A percentile compares a stretch with the other conserved stretches of the same genome.
Conservation (phyloP, 106 monocot species). For the Cymbidium sinense region DNA sequence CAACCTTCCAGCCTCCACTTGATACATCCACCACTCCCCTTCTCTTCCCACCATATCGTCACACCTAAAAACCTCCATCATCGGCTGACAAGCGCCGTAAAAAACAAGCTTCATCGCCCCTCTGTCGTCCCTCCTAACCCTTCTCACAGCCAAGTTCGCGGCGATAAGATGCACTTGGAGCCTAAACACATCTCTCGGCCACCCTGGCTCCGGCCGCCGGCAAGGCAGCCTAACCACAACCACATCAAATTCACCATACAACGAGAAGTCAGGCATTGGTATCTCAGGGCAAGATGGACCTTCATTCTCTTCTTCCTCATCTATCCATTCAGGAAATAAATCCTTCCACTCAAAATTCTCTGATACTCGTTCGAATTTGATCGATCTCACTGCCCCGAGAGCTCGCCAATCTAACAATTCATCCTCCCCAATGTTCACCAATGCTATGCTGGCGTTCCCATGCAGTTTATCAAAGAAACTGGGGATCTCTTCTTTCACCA, state of each 20-base stretch:
- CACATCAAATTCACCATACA: conserved; percentile 47
- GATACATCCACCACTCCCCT: conserved; percentile 77
- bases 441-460: conserved; percentile 18
- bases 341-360: conserved; percentile 57
- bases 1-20: conserved; percentile 38
- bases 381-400: conserved; percentile 5
- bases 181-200: conserved; percentile 55
- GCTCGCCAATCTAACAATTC: conserved; percentile 21
- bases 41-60: conserved; percentile 59
- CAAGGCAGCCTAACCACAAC: conserved; percentile 71
- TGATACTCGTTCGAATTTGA: conserved; percentile 50
- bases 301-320: conserved; percentile 71
- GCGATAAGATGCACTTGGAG: conserved; percentile 70
- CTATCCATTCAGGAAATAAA: conserved; percentile 86
- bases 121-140: conserved; percentile 29
- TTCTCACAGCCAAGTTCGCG: conserved; percentile 47
- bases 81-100: conserved; percentile 62
- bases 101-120: conserved; percentile 49
- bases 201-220: conserved; percentile 30
- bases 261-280: conserved; percentile 61
- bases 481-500: conserved; percentile 14
- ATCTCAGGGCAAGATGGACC: conserved; percentile 70
- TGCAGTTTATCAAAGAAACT: conserved; percentile 16
- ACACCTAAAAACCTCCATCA: conserved; percentile 79
- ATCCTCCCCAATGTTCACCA: conserved; percentile 42